Evolutionary conservation across 2,329 filamentous ascomycete species (phyloP), one percentile per base, ranked within the genome.

Genomic region (Alternaria ventricosa): DNA sequence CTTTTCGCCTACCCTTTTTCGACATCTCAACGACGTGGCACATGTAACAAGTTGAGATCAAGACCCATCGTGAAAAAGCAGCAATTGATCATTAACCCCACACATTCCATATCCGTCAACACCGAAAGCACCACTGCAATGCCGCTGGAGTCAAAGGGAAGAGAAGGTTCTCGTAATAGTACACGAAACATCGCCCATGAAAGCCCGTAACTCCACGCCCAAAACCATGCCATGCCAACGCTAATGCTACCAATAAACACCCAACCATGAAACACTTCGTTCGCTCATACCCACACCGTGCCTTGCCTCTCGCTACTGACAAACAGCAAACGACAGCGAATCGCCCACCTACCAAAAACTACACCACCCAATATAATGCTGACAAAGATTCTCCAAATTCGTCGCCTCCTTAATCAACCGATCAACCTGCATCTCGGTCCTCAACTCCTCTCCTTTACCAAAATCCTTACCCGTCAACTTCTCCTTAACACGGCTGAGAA

Each of bases 331-430:
- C 25, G 4, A 15, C 23, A 22, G 20, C 20, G 20, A 22, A 22
- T 22, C 20, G 23, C 7, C 6, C 23, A 25, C 23, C 15, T 72
- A 98, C 95, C 95, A 98, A 86, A 97, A 98, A 82, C 93, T 96
- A 82, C 95, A 98, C 95, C 95, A 98, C 68, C 96, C 96, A 73
- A 98, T 97, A 80, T 97, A 99, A 84, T 98, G 96, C 85, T 98
- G 96, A 79, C 96, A 99, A 65, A 99, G 84, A 79, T 98, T 98
- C 86, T 98, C 96, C 73, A 98, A 85, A 77, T 96, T 97, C 7
- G 96, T 99, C 22, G 96, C 96, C 84, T 99, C 95, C 65, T 92
- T 90, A 72, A 99, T 92, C 74, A 99, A 84, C 80, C 96, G 95
- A 81, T 97, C 95, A 6, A 99, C 96, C 82, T 99, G 96, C 65